A percentile compares a stretch with the other conserved stretches of the same genome.
These are phyloP conservation scores for Suhomyces xylopsoci DNA, from an alignment of 805 yeast genomes.

Conservation along the genomic window DNA sequence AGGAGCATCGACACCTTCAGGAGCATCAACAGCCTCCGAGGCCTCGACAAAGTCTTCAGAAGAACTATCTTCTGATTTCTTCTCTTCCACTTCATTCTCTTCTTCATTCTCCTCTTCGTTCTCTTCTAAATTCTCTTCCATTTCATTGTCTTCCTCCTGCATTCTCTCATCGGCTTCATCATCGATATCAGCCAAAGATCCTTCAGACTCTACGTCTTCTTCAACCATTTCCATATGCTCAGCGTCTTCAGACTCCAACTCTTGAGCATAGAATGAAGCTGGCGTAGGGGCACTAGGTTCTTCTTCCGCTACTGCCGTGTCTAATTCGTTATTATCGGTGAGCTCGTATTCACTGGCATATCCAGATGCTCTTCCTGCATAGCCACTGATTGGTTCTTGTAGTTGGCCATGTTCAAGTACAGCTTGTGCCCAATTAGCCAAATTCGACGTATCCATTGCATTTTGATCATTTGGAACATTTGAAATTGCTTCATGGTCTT, in stretches of 20 bases:
- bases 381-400: neutral
- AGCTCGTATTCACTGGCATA: conserved; percentile 16
- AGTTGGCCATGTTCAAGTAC: neutral
- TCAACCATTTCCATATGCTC: neutral
- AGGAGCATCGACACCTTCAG: neutral
- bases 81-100: neutral
- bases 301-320: neutral
- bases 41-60: neutral
- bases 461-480: neutral
- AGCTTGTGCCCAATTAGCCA: neutral
- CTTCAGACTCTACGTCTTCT: conserved; percentile 17
- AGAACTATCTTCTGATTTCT: neutral
- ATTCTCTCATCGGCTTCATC: neutral
- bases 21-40: neutral
- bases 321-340: conserved; percentile 9
- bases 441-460: neutral
- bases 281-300: conserved; percentile 11
- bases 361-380: neutral
- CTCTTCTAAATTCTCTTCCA: neutral
- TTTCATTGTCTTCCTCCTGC: neutral
- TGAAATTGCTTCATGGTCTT: neutral
- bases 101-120: neutral
- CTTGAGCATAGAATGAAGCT: conserved; percentile 8
- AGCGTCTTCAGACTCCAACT: conserved; percentile 1
- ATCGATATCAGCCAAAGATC: conserved; percentile 18